Percentiles rank a stretch among this genome's conserved stretches.
Conservation (phyloP, 495 filamentous ascomycete genomes). For the Penicillium canescens region DNA sequence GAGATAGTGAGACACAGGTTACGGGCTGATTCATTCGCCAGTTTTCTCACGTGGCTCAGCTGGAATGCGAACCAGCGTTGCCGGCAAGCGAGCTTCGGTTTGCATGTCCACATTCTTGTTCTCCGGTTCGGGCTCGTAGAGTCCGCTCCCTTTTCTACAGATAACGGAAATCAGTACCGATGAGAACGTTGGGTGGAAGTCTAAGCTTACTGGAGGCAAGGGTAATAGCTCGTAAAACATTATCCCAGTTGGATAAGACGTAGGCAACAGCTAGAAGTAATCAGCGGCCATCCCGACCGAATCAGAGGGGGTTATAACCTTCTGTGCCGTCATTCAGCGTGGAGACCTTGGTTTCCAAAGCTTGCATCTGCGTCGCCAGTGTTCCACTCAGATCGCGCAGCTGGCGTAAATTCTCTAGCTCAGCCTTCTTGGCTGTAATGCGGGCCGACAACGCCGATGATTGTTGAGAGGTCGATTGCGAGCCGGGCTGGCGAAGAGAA, state of each 20-base stretch:
- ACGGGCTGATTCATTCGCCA: slow-evolving; percentile 15
- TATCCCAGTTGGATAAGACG: slow-evolving; percentile 94
- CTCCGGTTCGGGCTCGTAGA: slow-evolving; percentile 15
- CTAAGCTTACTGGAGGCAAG: slow-evolving; percentile 84
- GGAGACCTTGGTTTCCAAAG: slow-evolving; percentile 79
- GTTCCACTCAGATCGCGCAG: slow-evolving; percentile 85
- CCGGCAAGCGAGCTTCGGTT: slow-evolving; percentile 26
- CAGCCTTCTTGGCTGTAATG: slow-evolving; percentile 90
- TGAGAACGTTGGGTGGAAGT: slow-evolving; percentile 8
- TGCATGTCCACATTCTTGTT: slow-evolving; percentile 10
- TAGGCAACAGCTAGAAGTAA: slow-evolving; percentile 73
- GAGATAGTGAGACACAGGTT: background rate
- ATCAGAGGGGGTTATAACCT: slow-evolving; percentile 49
- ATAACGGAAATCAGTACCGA: background rate
- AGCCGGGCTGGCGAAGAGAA: slow-evolving; percentile 38
- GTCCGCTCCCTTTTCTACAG: slow-evolving; percentile 23
- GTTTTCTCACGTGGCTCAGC: slow-evolving; percentile 24
- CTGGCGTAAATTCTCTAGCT: slow-evolving; percentile 85
- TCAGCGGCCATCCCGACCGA: background rate
- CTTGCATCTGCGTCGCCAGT: slow-evolving; percentile 87
- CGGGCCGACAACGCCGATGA: slow-evolving; percentile 81
- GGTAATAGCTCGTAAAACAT: slow-evolving; percentile 87
- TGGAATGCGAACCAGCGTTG: slow-evolving; percentile 45
- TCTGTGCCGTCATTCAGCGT: slow-evolving; percentile 93
- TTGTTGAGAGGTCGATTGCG: slow-evolving; percentile 55